Percentiles rank a stretch among this genome's conserved stretches.
phyloP scores from a whole-genome alignment of 2,329 filamentous ascomycete genomes.

The Epichloe elymi region DNA sequence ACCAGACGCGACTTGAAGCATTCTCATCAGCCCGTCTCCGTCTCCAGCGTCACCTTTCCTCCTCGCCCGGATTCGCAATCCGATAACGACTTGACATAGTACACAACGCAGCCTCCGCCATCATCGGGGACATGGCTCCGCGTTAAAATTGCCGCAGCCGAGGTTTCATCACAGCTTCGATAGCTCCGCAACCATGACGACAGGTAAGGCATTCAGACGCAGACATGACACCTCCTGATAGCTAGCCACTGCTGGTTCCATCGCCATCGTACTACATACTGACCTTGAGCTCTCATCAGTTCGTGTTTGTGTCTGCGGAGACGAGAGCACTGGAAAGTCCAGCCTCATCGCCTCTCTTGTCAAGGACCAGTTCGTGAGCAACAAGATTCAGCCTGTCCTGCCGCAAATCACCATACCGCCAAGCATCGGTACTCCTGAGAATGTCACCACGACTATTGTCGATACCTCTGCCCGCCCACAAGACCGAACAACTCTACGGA shows the following conservation, averaged over 20 bases:
- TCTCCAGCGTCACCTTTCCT: not conserved
- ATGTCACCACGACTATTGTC: conserved; percentile 94
- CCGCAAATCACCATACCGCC: conserved; percentile 93
- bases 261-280: not conserved
- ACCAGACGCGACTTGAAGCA: not conserved
- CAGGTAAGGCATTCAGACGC: not conserved
- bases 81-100: not conserved
- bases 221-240: not conserved
- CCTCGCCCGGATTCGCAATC: not conserved
- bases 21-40: not conserved
- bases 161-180: conserved; percentile 4
- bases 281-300: conserved; percentile 31
- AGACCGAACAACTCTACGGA: conserved; percentile 77
- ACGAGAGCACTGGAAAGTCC: conserved; percentile 90
- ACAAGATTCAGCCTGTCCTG: conserved; percentile 88
- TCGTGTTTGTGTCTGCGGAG: conserved; percentile 90
- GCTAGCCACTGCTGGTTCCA: not conserved
- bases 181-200: conserved; percentile 5
- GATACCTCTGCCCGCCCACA: conserved; percentile 93
- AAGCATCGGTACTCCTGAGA: conserved; percentile 83
- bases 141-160: conserved; percentile 2
- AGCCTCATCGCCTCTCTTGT: conserved; percentile 90
- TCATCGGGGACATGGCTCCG: conserved; percentile 9
- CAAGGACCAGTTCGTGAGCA: conserved; percentile 91
- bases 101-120: not conserved